phyloP scores from a whole-genome alignment of 169 alveolate genomes.

The Cryptosporidium meleagridis region DNA sequence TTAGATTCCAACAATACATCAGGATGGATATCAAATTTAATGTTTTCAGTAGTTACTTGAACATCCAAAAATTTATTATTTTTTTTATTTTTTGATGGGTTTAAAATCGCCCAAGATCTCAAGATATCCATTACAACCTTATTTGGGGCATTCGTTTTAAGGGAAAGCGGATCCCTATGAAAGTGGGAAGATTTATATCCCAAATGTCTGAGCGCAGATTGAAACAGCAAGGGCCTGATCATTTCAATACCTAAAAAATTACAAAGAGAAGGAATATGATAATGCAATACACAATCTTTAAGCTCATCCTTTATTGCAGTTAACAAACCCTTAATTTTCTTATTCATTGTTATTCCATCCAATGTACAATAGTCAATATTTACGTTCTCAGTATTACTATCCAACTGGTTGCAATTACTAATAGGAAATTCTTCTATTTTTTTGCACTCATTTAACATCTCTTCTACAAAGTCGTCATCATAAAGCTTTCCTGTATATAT shows the following conservation, averaged over 20 bases:
- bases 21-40: constrained; percentile 58
- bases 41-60: neutral
- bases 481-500: constrained; percentile 81
- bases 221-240: constrained; percentile 76
- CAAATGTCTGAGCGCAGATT: constrained; percentile 83
- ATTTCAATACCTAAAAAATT: constrained; percentile 76
- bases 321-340: constrained; percentile 53
- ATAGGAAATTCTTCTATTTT: constrained; percentile 27
- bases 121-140: constrained; percentile 90
- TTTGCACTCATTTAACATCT: constrained; percentile 72
- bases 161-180: constrained; percentile 89
- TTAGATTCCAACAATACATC: constrained; percentile 29
- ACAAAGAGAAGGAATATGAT: constrained; percentile 81
- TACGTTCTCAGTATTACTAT: neutral
- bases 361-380: neutral
- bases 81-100: constrained; percentile 49
- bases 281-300: constrained; percentile 79
- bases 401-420: neutral
- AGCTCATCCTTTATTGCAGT: constrained; percentile 78
- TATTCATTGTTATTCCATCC: constrained; percentile 40
- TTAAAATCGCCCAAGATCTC: constrained; percentile 80
- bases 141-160: constrained; percentile 90
- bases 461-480: constrained; percentile 76
- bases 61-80: constrained; percentile 9
- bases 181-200: constrained; percentile 90